Conservation (phyloP, 2,329 filamentous ascomycete species). For the Zasmidium citrigriseum region DNA sequence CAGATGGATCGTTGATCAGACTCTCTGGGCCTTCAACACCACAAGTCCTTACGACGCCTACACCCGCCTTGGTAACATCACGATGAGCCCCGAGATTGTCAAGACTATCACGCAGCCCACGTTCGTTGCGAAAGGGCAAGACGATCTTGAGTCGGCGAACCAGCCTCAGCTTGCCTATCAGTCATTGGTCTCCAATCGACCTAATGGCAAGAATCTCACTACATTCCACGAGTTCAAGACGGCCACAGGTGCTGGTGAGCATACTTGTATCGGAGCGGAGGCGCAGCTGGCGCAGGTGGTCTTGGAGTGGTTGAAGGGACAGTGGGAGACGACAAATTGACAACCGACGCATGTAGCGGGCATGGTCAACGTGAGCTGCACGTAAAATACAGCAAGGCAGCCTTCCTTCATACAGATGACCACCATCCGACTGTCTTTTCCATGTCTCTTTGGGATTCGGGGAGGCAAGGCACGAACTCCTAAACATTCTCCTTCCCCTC, state of each 20-base stretch:
- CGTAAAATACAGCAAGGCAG: too few species aligned
- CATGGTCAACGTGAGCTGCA: too few species aligned
- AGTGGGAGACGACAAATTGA: too few species aligned
- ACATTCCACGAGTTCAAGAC: slow-evolving; percentile 11
- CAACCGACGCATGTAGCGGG: too few species aligned
- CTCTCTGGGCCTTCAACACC: slow-evolving; percentile 11
- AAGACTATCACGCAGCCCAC: not conserved
- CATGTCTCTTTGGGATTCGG: too few species aligned
- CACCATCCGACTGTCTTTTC: too few species aligned
- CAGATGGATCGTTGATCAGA: slow-evolving; percentile 8
- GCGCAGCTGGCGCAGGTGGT: slow-evolving; percentile 7
- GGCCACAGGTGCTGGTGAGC: slow-evolving; percentile 8
- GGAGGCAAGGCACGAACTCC: too few species aligned
- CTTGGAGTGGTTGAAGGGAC: too few species aligned
- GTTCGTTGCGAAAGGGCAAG: slow-evolving; percentile 11
- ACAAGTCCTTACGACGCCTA: slow-evolving; percentile 7
- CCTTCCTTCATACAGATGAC: too few species aligned
- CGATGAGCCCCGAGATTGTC: not conserved
- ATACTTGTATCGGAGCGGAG: slow-evolving; percentile 8
- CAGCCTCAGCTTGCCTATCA: slow-evolving; percentile 4
- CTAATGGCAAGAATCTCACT: slow-evolving; percentile 6
- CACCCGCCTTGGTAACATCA: slow-evolving; percentile 6
- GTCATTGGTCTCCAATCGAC: not conserved
- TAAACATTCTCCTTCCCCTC: not conserved
- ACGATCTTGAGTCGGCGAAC: slow-evolving; percentile 2